phyloP scores from a whole-genome alignment of 2,329 filamentous ascomycete genomes.

The Colletotrichum tropicale region DNA sequence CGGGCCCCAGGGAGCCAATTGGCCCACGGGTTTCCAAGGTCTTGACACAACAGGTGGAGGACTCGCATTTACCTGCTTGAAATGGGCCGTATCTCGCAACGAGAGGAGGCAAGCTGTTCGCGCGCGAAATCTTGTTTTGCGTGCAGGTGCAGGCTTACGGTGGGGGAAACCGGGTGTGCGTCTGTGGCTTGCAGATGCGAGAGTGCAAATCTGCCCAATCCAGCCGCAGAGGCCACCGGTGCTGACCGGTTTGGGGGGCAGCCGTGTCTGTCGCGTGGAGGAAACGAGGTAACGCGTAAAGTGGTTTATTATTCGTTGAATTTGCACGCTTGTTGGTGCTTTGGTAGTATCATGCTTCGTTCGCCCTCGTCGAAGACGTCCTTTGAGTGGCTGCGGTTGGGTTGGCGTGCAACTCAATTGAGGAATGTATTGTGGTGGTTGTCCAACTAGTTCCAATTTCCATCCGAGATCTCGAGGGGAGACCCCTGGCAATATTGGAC shows the following conservation, averaged over 20 bases:
- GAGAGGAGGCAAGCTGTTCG: slow-evolving; percentile 8
- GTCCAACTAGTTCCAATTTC: slow-evolving; percentile 8
- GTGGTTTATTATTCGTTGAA: neutral
- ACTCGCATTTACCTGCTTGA: neutral
- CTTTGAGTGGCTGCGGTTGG: neutral
- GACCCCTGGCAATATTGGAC: slow-evolving; percentile 20
- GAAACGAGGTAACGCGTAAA: slow-evolving; percentile 13
- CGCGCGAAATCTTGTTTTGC: slow-evolving; percentile 20
- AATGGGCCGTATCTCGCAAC: neutral
- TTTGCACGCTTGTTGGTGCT: neutral
- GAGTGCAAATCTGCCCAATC: slow-evolving; percentile 12
- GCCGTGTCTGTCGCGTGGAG: slow-evolving; percentile 16
- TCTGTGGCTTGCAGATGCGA: slow-evolving; percentile 20
- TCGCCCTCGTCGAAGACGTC: neutral
- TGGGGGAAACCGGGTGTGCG: slow-evolving; percentile 8
- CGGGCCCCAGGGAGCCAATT: neutral
- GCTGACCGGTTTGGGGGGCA: neutral
- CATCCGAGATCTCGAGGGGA: slow-evolving; percentile 15
- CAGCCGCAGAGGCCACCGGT: neutral
- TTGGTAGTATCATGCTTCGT: neutral
- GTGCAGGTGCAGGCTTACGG: slow-evolving; percentile 11
- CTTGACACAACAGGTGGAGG: neutral
- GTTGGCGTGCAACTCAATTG: slow-evolving; percentile 5
- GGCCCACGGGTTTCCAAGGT: neutral
- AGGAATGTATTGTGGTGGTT: slow-evolving; percentile 4